Conservation (phyloP, 176 grass and related monocot species). For the Raddia guianensis region DNA sequence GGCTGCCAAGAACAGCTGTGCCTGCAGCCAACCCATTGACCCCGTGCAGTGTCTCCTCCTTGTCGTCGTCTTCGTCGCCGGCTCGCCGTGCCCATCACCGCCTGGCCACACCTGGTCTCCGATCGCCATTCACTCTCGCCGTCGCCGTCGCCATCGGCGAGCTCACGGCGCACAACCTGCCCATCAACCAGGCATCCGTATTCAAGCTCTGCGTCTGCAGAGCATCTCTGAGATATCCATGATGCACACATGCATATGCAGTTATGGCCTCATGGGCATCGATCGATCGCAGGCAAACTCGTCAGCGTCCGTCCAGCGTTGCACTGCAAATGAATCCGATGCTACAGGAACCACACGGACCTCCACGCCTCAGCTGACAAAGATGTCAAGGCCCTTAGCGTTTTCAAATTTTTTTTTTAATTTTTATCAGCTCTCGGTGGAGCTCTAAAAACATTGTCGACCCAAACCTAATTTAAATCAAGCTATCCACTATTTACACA, state of each 20-base stretch:
- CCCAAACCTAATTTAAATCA: too few relatives aligned
- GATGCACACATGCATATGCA: neutral
- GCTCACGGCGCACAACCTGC: neutral
- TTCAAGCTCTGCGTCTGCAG: neutral
- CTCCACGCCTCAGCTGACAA: too few relatives aligned
- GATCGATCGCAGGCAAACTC: neutral
- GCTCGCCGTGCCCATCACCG: conserved; percentile 8
- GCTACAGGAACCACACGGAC: too few relatives aligned
- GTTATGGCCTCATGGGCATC: neutral
- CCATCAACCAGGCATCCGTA: neutral
- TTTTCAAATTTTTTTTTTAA: too few relatives aligned
- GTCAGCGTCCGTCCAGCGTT: neutral
- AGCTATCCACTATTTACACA: too few relatives aligned
- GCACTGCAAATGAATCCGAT: too few relatives aligned
- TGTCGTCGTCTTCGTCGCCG: neutral
- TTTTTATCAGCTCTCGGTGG: too few relatives aligned
- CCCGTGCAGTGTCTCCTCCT: conserved; percentile 7
- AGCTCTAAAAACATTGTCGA: too few relatives aligned
- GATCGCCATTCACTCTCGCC: neutral
- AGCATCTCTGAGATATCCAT: too few relatives aligned
- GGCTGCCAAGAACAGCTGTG: conserved; percentile 11
- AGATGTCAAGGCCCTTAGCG: too few relatives aligned
- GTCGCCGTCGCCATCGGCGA: neutral
- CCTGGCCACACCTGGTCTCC: neutral
- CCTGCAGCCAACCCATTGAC: conserved; percentile 6